A percentile compares a stretch with the other conserved stretches of the same genome.
Conservation (phyloP, 805 yeast species). For the Wickerhamiella lipophila region DNA sequence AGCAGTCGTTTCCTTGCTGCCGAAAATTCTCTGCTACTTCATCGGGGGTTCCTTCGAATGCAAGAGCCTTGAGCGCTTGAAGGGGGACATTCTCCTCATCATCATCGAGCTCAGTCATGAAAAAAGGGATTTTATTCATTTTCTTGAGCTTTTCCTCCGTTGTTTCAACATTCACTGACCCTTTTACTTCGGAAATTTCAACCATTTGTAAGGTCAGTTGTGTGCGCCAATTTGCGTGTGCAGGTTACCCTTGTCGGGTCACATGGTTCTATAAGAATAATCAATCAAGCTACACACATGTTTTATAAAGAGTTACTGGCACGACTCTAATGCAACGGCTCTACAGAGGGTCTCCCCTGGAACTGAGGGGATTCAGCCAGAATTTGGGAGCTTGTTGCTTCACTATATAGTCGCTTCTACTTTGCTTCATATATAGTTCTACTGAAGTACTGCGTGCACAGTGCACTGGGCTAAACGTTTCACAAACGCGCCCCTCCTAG, state of each 20-base stretch:
- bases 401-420: background rate
- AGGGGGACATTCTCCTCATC: conserved; percentile 49
- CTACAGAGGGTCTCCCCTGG: too few relatives aligned
- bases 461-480: conserved; percentile 20
- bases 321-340: too few relatives aligned
- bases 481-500: conserved; percentile 6
- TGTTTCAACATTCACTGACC: conserved; percentile 24
- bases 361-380: too few relatives aligned
- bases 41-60: conserved; percentile 90
- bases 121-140: conserved; percentile 75
- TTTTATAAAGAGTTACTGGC: too few relatives aligned
- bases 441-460: background rate
- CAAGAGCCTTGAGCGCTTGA: conserved; percentile 83
- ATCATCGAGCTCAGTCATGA: conserved; percentile 79
- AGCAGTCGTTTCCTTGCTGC: conserved; percentile 85
- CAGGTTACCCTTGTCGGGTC: too few relatives aligned
- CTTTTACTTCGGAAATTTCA: background rate
- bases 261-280: too few relatives aligned
- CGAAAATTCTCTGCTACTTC: conserved; percentile 85
- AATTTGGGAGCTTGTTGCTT: too few relatives aligned
- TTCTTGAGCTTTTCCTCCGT: conserved; percentile 67
- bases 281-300: too few relatives aligned
- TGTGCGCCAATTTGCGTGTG: background rate
- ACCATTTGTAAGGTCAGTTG: conserved; percentile 3
- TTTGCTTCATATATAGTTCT: too few relatives aligned